Evolutionary conservation across 2,329 filamentous ascomycete species (phyloP).

Genomic region (Truncatella angustata): DNA sequence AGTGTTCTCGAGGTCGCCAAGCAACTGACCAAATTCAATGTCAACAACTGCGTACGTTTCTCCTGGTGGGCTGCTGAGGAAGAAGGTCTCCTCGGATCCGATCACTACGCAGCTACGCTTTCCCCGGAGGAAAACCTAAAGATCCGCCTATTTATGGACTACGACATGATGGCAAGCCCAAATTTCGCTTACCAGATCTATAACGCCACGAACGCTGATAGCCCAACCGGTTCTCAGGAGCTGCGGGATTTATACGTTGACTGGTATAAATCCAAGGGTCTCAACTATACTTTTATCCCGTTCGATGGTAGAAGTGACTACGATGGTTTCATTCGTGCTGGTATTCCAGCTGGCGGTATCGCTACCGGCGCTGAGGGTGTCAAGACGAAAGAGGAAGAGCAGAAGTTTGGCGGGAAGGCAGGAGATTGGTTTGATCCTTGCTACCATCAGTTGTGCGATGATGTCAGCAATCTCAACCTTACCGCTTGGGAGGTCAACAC

Average conservation of each 20-base stretch:
- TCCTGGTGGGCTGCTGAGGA: conserved; percentile 69
- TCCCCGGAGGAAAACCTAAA: conserved; percentile 57
- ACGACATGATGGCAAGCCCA: conserved; percentile 67
- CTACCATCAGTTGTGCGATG: conserved; percentile 63
- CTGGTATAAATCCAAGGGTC: conserved; percentile 61
- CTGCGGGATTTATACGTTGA: conserved; percentile 66
- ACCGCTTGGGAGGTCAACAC: conserved; percentile 62
- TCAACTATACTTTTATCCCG: conserved; percentile 67
- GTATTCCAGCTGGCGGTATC: conserved; percentile 73
- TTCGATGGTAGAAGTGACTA: conserved; percentile 83
- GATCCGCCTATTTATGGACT: conserved; percentile 67
- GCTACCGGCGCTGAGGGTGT: conserved; percentile 75
- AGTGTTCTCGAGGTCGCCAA: conserved; percentile 62
- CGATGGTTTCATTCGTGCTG: conserved; percentile 69
- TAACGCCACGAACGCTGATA: conserved; percentile 67
- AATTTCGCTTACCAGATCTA: conserved; percentile 70
- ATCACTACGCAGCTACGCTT: conserved; percentile 57
- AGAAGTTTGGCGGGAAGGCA: conserved; percentile 68
- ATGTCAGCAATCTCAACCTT: conserved; percentile 54
- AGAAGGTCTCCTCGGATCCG: conserved; percentile 63
- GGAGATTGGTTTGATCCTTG: conserved; percentile 59
- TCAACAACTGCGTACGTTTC: conserved; percentile 66
- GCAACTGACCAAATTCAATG: conserved; percentile 54
- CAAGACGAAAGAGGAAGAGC: conserved; percentile 67
- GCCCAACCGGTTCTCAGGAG: conserved; percentile 69